These are phyloP conservation scores for Populus simonii DNA, from an alignment of 345 rosid species.

Conservation along the genomic window DNA sequence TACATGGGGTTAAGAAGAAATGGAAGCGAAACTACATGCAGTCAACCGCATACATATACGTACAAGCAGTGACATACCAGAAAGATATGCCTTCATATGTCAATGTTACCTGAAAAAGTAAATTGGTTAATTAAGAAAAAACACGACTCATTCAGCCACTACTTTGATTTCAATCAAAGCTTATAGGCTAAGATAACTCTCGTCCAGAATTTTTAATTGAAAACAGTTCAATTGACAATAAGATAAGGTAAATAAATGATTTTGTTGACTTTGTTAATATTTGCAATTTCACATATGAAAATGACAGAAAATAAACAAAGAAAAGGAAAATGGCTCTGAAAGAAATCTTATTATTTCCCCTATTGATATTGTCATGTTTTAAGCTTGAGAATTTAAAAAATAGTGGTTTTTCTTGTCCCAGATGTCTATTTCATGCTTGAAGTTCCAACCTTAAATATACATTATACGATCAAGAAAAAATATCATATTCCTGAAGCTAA, in stretches of 20 bases:
- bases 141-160: background rate
- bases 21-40: background rate
- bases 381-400: background rate
- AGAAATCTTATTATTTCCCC: background rate
- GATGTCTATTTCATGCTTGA: constrained; percentile 1
- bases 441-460: background rate
- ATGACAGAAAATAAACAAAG: constrained; percentile 1
- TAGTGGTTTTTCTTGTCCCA: background rate
- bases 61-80: constrained; percentile 20
- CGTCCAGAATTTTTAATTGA: background rate
- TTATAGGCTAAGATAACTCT: background rate
- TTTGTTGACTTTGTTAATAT: constrained; percentile 5
- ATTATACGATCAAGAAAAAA: background rate
- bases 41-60: background rate
- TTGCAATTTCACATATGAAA: background rate
- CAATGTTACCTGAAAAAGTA: constrained; percentile 21
- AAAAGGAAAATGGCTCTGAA: background rate
- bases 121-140: constrained; percentile 13
- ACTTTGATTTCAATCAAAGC: background rate
- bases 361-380: background rate
- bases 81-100: constrained; percentile 21
- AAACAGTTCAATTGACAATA: background rate
- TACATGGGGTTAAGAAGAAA: background rate
- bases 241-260: background rate
- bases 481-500: background rate